A percentile compares a stretch with the other conserved stretches of the same genome.
Evolutionary conservation across 805 yeast species (phyloP).

Genomic region (Starmera quercuum): DNA sequence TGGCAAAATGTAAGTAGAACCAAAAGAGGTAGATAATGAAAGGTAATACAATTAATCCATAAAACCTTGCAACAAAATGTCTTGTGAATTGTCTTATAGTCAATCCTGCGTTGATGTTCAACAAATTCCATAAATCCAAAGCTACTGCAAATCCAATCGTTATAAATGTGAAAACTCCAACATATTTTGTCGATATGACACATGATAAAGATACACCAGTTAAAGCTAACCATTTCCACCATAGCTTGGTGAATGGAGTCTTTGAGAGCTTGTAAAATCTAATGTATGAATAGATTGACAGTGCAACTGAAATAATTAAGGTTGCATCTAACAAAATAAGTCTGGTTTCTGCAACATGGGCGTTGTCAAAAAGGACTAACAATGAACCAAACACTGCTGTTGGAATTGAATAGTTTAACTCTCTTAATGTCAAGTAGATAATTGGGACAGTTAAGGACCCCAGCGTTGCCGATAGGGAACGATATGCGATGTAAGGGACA

Average conservation of each 20-base stretch:
- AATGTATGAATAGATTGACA: slow-evolving; percentile 70
- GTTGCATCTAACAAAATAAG: slow-evolving; percentile 90
- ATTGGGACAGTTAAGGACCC: slow-evolving; percentile 80
- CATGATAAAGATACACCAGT: slow-evolving; percentile 87
- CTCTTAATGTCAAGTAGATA: slow-evolving; percentile 78
- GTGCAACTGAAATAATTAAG: slow-evolving; percentile 73
- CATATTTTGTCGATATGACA: slow-evolving; percentile 93
- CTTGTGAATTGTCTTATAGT: slow-evolving; percentile 45
- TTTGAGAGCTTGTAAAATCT: slow-evolving; percentile 66
- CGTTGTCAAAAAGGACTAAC: slow-evolving; percentile 79
- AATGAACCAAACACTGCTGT: slow-evolving; percentile 73
- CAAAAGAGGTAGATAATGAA: slow-evolving; percentile 75
- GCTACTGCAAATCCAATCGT: slow-evolving; percentile 83
- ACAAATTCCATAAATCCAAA: slow-evolving; percentile 80
- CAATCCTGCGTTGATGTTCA: slow-evolving; percentile 65
- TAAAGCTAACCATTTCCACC: slow-evolving; percentile 84
- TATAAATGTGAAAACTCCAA: slow-evolving; percentile 86
- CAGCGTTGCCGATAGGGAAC: slow-evolving; percentile 71
- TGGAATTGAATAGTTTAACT: slow-evolving; percentile 69
- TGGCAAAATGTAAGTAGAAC: slow-evolving; percentile 86
- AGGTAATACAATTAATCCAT: slow-evolving; percentile 71
- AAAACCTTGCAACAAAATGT: slow-evolving; percentile 72
- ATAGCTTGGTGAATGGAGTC: slow-evolving; percentile 54
- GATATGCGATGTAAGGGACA: slow-evolving; percentile 81
- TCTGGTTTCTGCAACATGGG: slow-evolving; percentile 86